Evolutionary conservation across 441 rosid genomes (phyloP).

Genomic region (Croton setiger): DNA sequence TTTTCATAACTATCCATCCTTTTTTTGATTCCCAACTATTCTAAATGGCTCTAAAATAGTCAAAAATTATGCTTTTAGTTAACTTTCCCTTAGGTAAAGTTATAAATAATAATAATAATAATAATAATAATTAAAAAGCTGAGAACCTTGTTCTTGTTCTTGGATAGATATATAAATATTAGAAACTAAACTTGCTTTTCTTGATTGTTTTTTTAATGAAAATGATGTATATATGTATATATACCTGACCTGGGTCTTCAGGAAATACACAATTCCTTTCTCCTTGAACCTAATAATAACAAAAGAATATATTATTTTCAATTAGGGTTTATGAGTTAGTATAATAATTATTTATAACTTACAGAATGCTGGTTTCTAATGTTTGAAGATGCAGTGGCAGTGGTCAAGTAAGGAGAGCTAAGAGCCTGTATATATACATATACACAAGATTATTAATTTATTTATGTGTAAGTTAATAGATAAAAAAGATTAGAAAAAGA

Average conservation of each 20-base stretch:
- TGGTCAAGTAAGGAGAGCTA: slow-evolving; percentile 83
- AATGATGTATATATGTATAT: slow-evolving; percentile 36
- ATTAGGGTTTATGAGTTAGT: not conserved
- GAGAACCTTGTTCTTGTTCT: slow-evolving; percentile 34
- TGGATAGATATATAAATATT: not conserved
- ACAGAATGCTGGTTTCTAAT: slow-evolving; percentile 58
- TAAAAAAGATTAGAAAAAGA: slow-evolving; percentile 16
- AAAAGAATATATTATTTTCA: not conserved
- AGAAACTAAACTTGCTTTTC: not conserved
- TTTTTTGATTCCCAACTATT: slow-evolving; percentile 28
- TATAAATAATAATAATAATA: not conserved
- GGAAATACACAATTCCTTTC: slow-evolving; percentile 72
- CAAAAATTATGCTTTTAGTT: slow-evolving; percentile 25
- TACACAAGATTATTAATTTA: not conserved
- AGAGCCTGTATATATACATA: slow-evolving; percentile 54
- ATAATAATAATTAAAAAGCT: slow-evolving; percentile 24
- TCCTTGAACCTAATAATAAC: slow-evolving; percentile 55
- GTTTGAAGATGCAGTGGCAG: slow-evolving; percentile 54
- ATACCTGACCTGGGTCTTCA: slow-evolving; percentile 85
- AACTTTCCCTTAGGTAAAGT: slow-evolving; percentile 27
- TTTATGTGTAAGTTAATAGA: not conserved
- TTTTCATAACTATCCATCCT: slow-evolving; percentile 20
- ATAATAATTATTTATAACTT: slow-evolving; percentile 24
- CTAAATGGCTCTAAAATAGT: slow-evolving; percentile 13
- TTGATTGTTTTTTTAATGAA: slow-evolving; percentile 16